These are phyloP conservation scores for Colletotrichum sublineola DNA, from an alignment of 2,329 filamentous ascomycete genomes.

Conservation along the genomic window DNA sequence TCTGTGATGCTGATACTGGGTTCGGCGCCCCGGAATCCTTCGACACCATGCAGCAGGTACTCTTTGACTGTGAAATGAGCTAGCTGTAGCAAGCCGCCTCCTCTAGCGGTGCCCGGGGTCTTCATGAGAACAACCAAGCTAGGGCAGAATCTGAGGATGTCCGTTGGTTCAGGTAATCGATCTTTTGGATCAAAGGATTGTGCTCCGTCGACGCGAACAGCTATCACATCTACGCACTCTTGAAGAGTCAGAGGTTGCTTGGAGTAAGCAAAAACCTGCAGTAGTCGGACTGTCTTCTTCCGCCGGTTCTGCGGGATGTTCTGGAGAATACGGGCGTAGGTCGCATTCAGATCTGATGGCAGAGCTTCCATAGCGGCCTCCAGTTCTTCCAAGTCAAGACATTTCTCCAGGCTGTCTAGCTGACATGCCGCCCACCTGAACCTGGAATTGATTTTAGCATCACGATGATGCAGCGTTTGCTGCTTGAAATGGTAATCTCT, in stretches of 20 bases:
- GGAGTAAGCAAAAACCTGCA: conserved; percentile 45
- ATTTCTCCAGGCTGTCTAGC: background rate
- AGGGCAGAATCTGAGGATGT: conserved; percentile 42
- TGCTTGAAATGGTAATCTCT: accelerated
- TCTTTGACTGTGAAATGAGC: conserved; percentile 48
- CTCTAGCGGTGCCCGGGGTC: background rate
- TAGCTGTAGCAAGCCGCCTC: conserved; percentile 42
- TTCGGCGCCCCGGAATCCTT: background rate
- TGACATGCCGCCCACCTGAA: conserved; percentile 17
- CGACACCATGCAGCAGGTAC: conserved; percentile 38
- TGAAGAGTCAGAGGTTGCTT: conserved; percentile 38
- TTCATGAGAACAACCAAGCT: conserved; percentile 40
- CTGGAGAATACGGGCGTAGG: conserved; percentile 8
- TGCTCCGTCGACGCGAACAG: conserved; percentile 41
- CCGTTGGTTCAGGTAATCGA: conserved; percentile 6
- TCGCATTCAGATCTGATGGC: background rate
- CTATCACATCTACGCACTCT: conserved; percentile 46
- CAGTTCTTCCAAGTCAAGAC: background rate
- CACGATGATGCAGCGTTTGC: background rate
- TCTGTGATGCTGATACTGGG: background rate
- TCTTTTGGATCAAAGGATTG: conserved; percentile 33
- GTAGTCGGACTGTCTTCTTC: conserved; percentile 41
- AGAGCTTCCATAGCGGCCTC: background rate
- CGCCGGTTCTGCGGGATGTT: conserved; percentile 38
- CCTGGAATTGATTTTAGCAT: background rate